phyloP scores from a whole-genome alignment of 305 asterid species.

The Euphrasia arctica region DNA sequence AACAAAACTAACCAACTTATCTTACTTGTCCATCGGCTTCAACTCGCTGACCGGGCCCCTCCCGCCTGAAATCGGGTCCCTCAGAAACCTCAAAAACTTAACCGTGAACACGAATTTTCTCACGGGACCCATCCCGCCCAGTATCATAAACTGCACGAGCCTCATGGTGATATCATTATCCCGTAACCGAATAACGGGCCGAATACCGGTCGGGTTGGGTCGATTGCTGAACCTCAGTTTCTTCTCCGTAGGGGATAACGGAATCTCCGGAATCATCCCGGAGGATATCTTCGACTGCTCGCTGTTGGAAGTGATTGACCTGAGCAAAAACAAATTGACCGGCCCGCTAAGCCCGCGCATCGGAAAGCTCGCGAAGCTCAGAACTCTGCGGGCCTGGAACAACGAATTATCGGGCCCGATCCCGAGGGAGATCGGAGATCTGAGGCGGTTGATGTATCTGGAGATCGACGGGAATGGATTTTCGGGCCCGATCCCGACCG shows the following conservation, averaged over 20 bases:
- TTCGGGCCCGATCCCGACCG: constrained; percentile 59
- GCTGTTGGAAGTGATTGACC: constrained; percentile 42
- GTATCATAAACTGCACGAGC: constrained; percentile 55
- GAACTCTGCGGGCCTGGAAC: constrained; percentile 30
- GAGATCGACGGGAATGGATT: constrained; percentile 45
- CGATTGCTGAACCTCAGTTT: constrained; percentile 43
- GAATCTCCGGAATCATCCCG: constrained; percentile 52
- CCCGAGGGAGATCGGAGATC: constrained; percentile 61
- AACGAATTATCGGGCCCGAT: constrained; percentile 49
- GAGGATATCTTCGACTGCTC: constrained; percentile 63
- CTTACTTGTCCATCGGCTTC: constrained; percentile 60
- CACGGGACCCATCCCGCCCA: constrained; percentile 59
- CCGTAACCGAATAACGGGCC: constrained; percentile 43
- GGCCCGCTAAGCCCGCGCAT: constrained; percentile 44
- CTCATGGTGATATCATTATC: constrained; percentile 43
- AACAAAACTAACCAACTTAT: constrained; percentile 49
- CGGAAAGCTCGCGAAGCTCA: constrained; percentile 49
- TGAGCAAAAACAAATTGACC: constrained; percentile 39
- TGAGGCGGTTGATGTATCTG: constrained; percentile 47
- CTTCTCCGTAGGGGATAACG: constrained; percentile 47
- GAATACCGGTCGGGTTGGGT: constrained; percentile 54
- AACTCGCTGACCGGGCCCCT: constrained; percentile 64
- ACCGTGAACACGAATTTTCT: constrained; percentile 45
- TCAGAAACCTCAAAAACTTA: constrained; percentile 58
- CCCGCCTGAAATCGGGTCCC: constrained; percentile 55